These are phyloP conservation scores for Diaporthe ampelina DNA, from an alignment of 2,329 filamentous ascomycete species.

Conservation along the genomic window DNA sequence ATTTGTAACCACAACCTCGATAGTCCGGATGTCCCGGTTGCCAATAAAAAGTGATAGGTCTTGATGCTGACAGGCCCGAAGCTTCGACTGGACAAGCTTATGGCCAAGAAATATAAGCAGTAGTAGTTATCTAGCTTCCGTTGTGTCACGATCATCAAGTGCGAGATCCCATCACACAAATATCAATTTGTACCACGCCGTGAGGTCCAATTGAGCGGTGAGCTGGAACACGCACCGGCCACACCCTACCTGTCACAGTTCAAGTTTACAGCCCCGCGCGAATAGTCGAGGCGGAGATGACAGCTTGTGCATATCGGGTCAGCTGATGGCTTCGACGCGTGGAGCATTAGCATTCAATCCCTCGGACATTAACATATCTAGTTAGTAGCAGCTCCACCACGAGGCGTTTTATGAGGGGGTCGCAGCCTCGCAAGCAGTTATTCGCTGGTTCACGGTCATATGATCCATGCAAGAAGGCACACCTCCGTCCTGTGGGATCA, in stretches of 20 bases:
- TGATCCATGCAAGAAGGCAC: too few relatives aligned
- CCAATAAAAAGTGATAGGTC: background rate
- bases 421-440: background rate
- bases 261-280: too few relatives aligned
- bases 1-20: background rate
- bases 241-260: background rate
- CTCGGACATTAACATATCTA: background rate
- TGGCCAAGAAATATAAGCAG: slow-evolving; percentile 15
- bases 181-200: background rate
- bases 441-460: background rate
- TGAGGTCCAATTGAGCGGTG: background rate
- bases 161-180: background rate
- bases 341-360: background rate
- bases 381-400: background rate
- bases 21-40: background rate
- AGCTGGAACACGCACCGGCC: background rate
- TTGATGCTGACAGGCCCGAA: background rate
- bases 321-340: background rate
- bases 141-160: background rate
- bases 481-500: background rate
- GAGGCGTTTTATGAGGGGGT: background rate
- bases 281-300: background rate
- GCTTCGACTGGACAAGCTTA: background rate
- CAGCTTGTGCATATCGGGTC: background rate
- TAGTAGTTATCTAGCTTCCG: background rate